Percentiles rank a stretch among this genome's conserved stretches.
Evolutionary conservation across 495 filamentous ascomycete genomes (phyloP).

Genomic region (Annulohypoxylon maeteangense): DNA sequence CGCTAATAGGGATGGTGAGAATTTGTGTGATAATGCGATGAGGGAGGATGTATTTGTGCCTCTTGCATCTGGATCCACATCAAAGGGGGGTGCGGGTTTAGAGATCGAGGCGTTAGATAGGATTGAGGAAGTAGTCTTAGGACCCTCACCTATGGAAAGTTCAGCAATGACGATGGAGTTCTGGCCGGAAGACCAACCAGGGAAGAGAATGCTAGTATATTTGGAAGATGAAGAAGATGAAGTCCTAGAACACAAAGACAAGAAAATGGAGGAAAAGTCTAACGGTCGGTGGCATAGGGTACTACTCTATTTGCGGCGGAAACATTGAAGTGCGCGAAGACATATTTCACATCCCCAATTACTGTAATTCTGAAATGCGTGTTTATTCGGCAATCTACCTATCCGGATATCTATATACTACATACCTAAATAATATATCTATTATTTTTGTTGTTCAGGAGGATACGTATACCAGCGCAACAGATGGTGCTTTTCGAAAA

Average conservation of each 20-base stretch:
- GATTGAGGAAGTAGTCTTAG: background rate
- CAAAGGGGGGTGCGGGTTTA: background rate
- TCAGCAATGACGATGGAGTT: constrained; percentile 5
- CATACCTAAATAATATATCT: too few species aligned
- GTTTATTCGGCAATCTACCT: background rate
- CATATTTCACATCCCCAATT: background rate
- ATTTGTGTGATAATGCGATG: background rate
- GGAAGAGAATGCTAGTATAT: background rate
- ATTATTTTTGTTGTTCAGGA: too few species aligned
- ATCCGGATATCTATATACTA: background rate
- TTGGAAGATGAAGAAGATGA: too few species aligned
- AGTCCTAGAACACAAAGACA: background rate
- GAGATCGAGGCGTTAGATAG: background rate
- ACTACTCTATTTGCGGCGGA: background rate
- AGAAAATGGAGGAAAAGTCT: background rate
- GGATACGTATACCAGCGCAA: too few species aligned
- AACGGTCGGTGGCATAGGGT: background rate
- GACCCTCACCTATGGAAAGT: background rate
- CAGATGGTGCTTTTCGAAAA: too few species aligned
- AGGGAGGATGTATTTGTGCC: constrained; percentile 20
- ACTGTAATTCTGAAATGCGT: too few species aligned
- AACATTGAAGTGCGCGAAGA: background rate
- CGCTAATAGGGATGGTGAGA: too few species aligned
- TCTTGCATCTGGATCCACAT: background rate
- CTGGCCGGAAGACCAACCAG: constrained; percentile 19